Conservation (phyloP, 768 basidiomycete genomes). For the Leccinum fibrillosum region DNA sequence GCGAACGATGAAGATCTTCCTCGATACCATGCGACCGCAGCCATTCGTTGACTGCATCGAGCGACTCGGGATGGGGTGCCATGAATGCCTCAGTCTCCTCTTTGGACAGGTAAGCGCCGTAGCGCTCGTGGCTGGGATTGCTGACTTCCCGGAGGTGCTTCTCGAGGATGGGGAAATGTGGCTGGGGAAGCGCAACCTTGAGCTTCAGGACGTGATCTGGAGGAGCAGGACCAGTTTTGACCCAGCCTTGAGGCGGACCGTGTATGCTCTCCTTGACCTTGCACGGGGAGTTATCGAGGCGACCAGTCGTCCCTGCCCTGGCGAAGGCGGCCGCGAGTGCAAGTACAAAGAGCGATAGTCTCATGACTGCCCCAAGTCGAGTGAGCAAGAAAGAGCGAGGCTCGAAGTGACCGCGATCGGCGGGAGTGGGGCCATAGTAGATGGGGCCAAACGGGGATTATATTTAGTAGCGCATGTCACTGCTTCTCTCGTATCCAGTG, state of each 20-base stretch:
- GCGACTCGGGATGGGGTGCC: constrained; percentile 51
- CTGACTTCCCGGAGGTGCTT: constrained; percentile 54
- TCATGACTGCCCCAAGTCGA: constrained; percentile 8
- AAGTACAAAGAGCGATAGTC: constrained; percentile 8
- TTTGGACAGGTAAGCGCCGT: constrained; percentile 58
- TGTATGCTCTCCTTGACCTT: constrained; percentile 50
- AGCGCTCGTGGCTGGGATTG: constrained; percentile 51
- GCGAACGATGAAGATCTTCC: constrained; percentile 48
- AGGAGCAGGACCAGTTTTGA: constrained; percentile 40
- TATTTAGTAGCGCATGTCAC: too few relatives aligned
- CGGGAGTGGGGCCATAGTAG: background rate
- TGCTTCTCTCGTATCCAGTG: too few relatives aligned
- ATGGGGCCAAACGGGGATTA: background rate
- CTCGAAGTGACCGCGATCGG: background rate
- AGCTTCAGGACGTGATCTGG: constrained; percentile 47
- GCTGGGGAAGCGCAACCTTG: constrained; percentile 56
- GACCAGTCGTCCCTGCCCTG: background rate
- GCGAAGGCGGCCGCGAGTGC: constrained; percentile 10
- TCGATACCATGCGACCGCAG: constrained; percentile 51
- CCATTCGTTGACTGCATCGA: constrained; percentile 60
- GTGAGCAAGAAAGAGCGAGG: too few relatives aligned
- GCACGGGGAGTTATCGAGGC: constrained; percentile 10
- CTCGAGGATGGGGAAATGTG: constrained; percentile 48
- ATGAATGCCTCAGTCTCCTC: constrained; percentile 62
- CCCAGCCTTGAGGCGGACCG: constrained; percentile 49